phyloP scores from a whole-genome alignment of 2,329 filamentous ascomycete genomes.

The Penicillium sp. region DNA sequence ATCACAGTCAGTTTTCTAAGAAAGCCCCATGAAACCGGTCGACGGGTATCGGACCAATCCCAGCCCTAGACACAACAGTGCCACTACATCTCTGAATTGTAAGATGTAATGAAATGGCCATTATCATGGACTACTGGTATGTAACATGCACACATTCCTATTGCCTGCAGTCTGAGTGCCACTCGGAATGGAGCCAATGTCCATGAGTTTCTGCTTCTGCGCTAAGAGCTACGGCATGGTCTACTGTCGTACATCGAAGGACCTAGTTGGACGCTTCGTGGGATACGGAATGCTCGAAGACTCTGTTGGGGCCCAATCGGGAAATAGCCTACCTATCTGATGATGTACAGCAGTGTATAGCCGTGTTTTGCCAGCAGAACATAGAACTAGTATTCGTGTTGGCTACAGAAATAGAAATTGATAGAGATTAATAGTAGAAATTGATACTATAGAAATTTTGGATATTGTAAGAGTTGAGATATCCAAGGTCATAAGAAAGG shows the following conservation, averaged over 20 bases:
- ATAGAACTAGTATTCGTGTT: too few species aligned
- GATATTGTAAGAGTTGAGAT: too few species aligned
- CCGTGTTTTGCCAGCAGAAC: too few species aligned
- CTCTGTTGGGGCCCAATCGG: background rate
- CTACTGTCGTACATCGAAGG: background rate
- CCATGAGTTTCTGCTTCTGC: too few species aligned
- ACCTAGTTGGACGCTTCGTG: background rate
- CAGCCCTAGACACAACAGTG: background rate
- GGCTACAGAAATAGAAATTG: too few species aligned
- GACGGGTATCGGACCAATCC: background rate
- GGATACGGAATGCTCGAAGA: background rate
- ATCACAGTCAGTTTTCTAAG: background rate
- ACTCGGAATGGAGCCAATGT: too few species aligned
- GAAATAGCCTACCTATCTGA: background rate
- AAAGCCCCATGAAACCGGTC: too few species aligned
- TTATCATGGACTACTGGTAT: background rate
- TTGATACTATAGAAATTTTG: too few species aligned
- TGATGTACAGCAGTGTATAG: too few species aligned
- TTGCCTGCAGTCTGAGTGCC: background rate
- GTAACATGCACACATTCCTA: background rate
- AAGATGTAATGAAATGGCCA: background rate
- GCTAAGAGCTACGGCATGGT: background rate
- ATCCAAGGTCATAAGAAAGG: too few species aligned
- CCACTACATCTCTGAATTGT: background rate
- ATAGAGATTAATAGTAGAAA: too few species aligned